Conservation (phyloP, 2,329 filamentous ascomycete species). For the Aureobasidium sp. region DNA sequence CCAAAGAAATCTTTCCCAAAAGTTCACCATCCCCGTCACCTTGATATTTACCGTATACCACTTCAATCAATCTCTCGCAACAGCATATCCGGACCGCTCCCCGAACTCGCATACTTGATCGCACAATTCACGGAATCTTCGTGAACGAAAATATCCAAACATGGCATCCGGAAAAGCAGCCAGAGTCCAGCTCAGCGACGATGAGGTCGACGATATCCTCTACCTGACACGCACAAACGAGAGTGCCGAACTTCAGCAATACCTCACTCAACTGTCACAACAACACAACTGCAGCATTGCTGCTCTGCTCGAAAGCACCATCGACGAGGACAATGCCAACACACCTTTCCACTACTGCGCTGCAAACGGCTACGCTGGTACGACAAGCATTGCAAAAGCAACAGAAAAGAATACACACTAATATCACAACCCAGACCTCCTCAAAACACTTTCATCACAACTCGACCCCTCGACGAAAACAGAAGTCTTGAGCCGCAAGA, state of each 20-base stretch:
- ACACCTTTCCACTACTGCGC: slow-evolving; percentile 81
- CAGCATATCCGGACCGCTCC: no score
- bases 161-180: slow-evolving; percentile 12
- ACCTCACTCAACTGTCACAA: slow-evolving; percentile 51
- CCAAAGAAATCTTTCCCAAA: no score
- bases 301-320: slow-evolving; percentile 56
- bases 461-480: slow-evolving; percentile 14
- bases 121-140: not conserved
- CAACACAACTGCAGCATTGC: slow-evolving; percentile 55
- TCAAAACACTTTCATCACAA: slow-evolving; percentile 12
- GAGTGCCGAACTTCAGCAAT: slow-evolving; percentile 53
- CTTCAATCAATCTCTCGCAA: not conserved
- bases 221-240: slow-evolving; percentile 80
- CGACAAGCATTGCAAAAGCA: not conserved
- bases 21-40: not conserved
- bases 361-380: slow-evolving; percentile 79
- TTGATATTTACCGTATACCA: not conserved
- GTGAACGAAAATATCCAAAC: not conserved
- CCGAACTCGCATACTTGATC: not conserved
- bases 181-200: slow-evolving; percentile 26
- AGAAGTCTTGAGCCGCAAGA: slow-evolving; percentile 57
- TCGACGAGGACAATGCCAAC: slow-evolving; percentile 69
- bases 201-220: slow-evolving; percentile 84
- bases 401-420: not conserved
- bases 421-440: slow-evolving; percentile 11